Evolutionary conservation across 352 stramenopile species (phyloP).

Genomic region (Globisporangium perplexum): DNA sequence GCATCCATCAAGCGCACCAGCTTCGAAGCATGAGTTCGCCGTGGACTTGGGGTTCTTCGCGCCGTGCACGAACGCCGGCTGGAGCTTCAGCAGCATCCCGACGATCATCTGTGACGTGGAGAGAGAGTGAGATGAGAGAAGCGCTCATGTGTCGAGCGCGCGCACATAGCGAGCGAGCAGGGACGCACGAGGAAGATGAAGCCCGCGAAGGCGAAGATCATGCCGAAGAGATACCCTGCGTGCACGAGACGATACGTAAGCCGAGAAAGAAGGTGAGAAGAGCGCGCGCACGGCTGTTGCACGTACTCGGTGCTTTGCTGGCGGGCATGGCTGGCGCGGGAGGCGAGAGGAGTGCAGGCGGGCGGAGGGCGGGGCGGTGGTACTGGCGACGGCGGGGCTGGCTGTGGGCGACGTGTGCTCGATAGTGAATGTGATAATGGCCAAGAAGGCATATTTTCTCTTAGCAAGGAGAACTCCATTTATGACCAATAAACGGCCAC

Average conservation of each 20-base stretch:
- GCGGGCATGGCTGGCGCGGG: background rate
- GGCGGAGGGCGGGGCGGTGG: background rate
- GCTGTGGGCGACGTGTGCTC: too few relatives aligned
- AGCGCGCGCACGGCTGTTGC: background rate
- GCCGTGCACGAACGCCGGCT: constrained; percentile 65
- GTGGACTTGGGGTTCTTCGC: constrained; percentile 70
- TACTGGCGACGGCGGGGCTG: too few relatives aligned
- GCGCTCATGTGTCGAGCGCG: background rate
- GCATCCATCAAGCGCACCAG: constrained; percentile 29
- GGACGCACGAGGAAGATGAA: constrained; percentile 72
- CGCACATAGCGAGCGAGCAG: background rate
- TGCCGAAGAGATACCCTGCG: constrained; percentile 64
- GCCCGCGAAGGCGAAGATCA: constrained; percentile 72
- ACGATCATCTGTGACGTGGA: constrained; percentile 40
- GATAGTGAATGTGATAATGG: background rate
- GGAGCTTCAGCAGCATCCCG: constrained; percentile 64
- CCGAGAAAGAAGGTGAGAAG: background rate
- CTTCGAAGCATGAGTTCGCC: constrained; percentile 71
- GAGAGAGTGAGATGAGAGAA: constrained; percentile 2
- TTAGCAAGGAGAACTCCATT: too few relatives aligned
- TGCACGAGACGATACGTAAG: background rate
- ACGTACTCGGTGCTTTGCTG: constrained; percentile 1
- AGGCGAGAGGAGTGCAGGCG: background rate
- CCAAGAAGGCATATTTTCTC: too few relatives aligned
- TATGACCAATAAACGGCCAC: too few relatives aligned